Evolutionary conservation across 768 basidiomycete species (phyloP), one percentile per base, ranked within the genome.

Genomic region (Dacryopinax spathularia): DNA sequence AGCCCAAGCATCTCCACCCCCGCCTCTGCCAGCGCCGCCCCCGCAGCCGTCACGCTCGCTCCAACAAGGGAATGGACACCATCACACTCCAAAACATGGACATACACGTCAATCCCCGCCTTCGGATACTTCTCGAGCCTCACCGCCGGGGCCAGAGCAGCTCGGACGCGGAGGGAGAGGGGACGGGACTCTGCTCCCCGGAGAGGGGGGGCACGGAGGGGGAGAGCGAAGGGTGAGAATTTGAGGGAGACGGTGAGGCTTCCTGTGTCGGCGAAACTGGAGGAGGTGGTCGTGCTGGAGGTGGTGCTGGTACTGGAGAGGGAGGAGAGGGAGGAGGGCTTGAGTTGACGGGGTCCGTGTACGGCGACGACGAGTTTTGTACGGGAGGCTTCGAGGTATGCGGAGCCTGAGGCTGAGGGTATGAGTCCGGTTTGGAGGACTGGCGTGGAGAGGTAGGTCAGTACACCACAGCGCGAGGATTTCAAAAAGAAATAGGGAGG

Each of bases 311-410:
- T 10, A 56, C 18, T 13, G 13, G 15, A 12, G 44, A 56, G 12
- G 44, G 15, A 56, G 44, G 22, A 12, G 44, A 56, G 44, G 44
- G 2, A 83, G 74, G 15, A 79, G 78, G 62, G 81, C 78, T 88
- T 91, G 31, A 87, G 85, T 70, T 91, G 90, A 63, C 90, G 84
- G 20, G 90, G 90, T 2, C 90, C 88, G 73, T 91, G 91, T 94
- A 98, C 90, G 39, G 96, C 92, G 72, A 92, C 96, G 3, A 92
- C 93, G 66, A 99, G 84, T 76, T 99, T 99, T 0, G 90, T 89
- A 63, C 81, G 81, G 63, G 89, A 88, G 0, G 87, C 88, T 75
- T 99, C 96, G 68, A 99, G 89, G 72, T 98, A 99, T 12, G 92
- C 93, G 18, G 93, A 96, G 1, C 96, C 96, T 71, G 92, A 94